Base-by-base conservation (phyloP, 441 rosid species). In the Populus hybrid region DNA sequence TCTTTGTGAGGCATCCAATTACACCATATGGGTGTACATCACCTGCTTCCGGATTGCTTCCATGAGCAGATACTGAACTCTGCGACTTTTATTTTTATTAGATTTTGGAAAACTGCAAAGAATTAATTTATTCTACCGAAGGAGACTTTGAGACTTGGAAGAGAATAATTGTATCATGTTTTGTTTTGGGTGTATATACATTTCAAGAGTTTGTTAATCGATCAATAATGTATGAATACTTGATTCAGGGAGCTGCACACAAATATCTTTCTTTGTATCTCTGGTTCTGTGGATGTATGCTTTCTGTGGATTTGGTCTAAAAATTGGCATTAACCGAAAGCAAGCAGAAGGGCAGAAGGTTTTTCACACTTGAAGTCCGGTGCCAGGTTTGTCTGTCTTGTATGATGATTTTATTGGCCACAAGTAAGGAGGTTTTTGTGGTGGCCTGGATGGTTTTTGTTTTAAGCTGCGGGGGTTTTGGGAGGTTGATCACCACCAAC, bases 221-320 rank as follows among this genome's bases (percentile, higher is more conserved):
- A 30, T 67, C 57, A 78, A 78, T 78, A 73, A 73, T 40, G 76
- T 14, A 46, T 46, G 57, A 46, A 46, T 46, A 46, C 19, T 46
- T 46, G 19, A 46, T 14, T 46, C 57, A 46, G 18, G 6, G 57
- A 46, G 57, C 4, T 14, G 57, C 0, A 46, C 57, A 46, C 36
- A 38, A 38, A 38, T 38, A 38, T 38, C 0, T 38, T 38, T 38
- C 42, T 38, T 38, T 38, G 57, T 46, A 46, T 14, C 19, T 14
- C 0, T 14, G 6, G 57, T 46, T 46, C 57, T 12, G 12, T 14
- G 57, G 57, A 46, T 46, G 57, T 0, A 4, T 12, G 19, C 57
- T 4, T 4, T 14, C 19, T 5, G 7, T 46, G 19, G 57, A 46
- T 46, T 46, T 12, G 57, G 14, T 46, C 12, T 46, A 12, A 5